A percentile compares a stretch with the other conserved stretches of the same genome.
Conservation (phyloP, 768 basidiomycete species). For the Dioszegia hungarica region DNA sequence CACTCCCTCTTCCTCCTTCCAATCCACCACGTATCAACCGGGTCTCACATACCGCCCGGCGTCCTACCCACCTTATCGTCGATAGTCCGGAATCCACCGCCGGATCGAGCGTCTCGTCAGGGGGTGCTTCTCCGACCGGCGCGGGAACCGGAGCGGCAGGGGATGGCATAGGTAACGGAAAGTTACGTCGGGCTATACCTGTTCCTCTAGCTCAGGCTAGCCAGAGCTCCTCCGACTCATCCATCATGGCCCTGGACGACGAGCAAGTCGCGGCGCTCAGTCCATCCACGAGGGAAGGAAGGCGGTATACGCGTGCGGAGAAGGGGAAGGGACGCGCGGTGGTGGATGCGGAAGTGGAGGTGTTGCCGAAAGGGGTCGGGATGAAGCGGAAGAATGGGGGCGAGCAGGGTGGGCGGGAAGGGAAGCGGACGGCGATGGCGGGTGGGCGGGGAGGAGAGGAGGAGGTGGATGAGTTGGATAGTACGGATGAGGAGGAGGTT, state of each 20-base stretch:
- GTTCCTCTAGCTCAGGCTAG: no score
- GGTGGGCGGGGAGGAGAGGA: not conserved
- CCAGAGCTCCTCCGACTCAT: not conserved
- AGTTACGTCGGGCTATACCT: no score
- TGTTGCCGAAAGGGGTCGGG: not conserved
- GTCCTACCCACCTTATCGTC: not conserved
- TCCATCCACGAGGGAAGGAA: not conserved
- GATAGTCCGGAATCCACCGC: not conserved
- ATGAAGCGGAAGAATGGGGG: not conserved
- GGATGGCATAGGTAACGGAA: no score
- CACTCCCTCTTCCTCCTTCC: not conserved
- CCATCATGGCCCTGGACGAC: not conserved
- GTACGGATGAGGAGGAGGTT: conserved; percentile 7
- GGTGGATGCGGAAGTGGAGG: not conserved
- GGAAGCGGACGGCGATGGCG: not conserved
- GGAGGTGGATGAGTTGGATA: not conserved
- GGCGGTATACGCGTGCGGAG: conserved; percentile 8
- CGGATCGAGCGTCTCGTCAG: not conserved
- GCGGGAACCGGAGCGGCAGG: no score
- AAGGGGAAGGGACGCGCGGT: conserved; percentile 13
- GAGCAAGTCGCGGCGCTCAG: not conserved
- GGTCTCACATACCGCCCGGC: not conserved
- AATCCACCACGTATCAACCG: not conserved
- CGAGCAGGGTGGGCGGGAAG: not conserved
- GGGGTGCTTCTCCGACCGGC: not conserved